Evolutionary conservation across 495 filamentous ascomycete genomes (phyloP).

Genomic region (Amniculicola lignicola): DNA sequence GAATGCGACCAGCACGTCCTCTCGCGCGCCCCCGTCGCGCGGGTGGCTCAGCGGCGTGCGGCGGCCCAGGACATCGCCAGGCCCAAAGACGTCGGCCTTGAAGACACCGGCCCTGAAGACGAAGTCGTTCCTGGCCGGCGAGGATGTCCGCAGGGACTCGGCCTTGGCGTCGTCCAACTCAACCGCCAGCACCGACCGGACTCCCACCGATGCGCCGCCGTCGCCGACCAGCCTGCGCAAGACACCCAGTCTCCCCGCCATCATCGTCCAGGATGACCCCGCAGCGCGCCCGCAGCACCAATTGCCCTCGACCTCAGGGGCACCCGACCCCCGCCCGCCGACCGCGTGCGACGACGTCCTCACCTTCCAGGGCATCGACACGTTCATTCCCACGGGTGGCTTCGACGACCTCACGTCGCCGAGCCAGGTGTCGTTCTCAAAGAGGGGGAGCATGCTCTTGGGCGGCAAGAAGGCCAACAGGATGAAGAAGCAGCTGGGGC

Average conservation of each 20-base stretch:
- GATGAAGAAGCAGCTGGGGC: constrained; percentile 21
- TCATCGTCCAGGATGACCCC: constrained; percentile 38
- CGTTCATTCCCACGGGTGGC: constrained; percentile 55
- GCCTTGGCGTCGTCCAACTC: constrained; percentile 51
- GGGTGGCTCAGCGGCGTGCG: constrained; percentile 34
- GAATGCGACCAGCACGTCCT: constrained; percentile 6
- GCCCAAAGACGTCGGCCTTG: constrained; percentile 23
- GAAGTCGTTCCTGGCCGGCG: constrained; percentile 25
- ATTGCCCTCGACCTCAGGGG: constrained; percentile 1
- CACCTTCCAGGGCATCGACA: constrained; percentile 53
- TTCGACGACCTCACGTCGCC: constrained; percentile 52
- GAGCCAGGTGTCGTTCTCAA: constrained; percentile 57
- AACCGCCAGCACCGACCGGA: constrained; percentile 49
- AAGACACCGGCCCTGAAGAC: too few species aligned
- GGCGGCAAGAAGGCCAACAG: constrained; percentile 50
- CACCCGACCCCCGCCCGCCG: background rate
- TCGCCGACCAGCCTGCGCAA: constrained; percentile 26
- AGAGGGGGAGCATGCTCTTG: constrained; percentile 64
- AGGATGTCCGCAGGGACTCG: constrained; percentile 52
- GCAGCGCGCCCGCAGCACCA: constrained; percentile 6
- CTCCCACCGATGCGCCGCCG: constrained; percentile 41
- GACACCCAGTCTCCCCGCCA: constrained; percentile 40
- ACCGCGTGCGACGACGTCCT: background rate
- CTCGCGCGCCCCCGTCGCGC: constrained; percentile 17
- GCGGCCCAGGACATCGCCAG: constrained; percentile 29